Evolutionary conservation across 768 basidiomycete genomes (phyloP), one percentile per base, ranked within the genome.

Genomic region (Boletus sp.): DNA sequence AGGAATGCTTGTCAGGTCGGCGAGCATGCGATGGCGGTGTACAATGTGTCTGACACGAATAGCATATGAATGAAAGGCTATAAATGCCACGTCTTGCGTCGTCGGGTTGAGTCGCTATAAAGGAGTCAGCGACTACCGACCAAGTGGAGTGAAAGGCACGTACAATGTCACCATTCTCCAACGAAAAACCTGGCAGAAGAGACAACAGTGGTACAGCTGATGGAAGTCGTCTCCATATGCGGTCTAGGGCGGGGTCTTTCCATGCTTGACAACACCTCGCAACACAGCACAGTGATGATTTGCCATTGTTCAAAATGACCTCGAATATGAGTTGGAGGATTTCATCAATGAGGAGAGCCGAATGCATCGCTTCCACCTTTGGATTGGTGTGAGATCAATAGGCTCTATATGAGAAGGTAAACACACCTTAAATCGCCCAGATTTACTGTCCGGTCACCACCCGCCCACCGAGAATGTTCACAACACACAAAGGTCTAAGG

Each of bases 201-300:
- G 70, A 62, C 5, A 82, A 62, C 35, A 82, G 62, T 33, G 80
- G 80, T 18, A 60, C 59, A 15, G 77, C 65, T 24, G 78, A 80
- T 29, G 72, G 60, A 24, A 83, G 64, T 33, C 69, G 70, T 55
- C 67, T 61, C 81, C 81, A 83, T 15, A 81, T 55, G 32, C 68
- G 61, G 63, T 83, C 80, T 15, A 82, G 57, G 15, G 81, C 78
- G 32, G 80, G 80, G 33, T 77, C 75, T 45, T 69, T 76, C 80
- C 80, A 83, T 29, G 78, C 70, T 64, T 61, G 71, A 62, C 79
- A 83, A 39, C 69, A 75, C 55, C 74, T 73, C 2, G 79, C 77
- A n/a, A 70, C 65, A 35, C 59, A 61, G 41, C 70, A 66, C 15
- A 83, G 73, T 12, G 73, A 65, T 14, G 49, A 24, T 41, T 63